Evolutionary conservation across 192 early-diverging fungal genomes (phyloP), one percentile per base, ranked within the genome.

Genomic region (Blastocladiella britannica): DNA sequence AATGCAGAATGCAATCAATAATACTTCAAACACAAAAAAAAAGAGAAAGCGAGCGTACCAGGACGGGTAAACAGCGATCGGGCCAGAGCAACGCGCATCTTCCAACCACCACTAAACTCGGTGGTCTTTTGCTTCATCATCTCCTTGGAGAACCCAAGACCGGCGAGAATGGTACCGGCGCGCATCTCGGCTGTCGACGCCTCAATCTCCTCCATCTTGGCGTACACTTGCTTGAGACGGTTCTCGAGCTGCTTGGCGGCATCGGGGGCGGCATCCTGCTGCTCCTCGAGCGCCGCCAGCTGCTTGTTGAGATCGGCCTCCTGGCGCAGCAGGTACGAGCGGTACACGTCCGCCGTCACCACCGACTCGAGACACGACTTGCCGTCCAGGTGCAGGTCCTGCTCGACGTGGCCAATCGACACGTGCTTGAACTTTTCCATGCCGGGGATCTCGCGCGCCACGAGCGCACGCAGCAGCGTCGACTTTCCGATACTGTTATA

Each of bases 91-190:
- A 99, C 79, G 62, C 96, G 80, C 96, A 99, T 99, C 61, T 93
- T 82, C 96, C 96, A 99, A 66, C 96, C 96, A 70, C 96, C 96
- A 57, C 91, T 95, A 58, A 99, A 85, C 64, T 89, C 86, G 70
- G 80, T 87, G 47, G 96, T 99, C 30, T 86, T 83, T 60, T 79
- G 70, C 57, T 79, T 70, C 65, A 93, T 88, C 57, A 81, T 80
- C 22, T 71, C 73, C 23, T 78, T 60, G 61, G 72, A 71, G 67
- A 99, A 99, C 20, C 96, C 96, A 54, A 99, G 84, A 84, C 96
- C 96, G 60, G 83, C 80, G 29, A 99, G 74, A 67, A 99, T 95
- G 29, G 80, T 80, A 25, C 88, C 86, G n/a, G 95, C 95, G 61
- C 76, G 77, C 26, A 91, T 72, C 65, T 95, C 95, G 4, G 95